phyloP scores from a whole-genome alignment of 1,284 basidiomycete genomes.

The Bjerkandera adusta region DNA sequence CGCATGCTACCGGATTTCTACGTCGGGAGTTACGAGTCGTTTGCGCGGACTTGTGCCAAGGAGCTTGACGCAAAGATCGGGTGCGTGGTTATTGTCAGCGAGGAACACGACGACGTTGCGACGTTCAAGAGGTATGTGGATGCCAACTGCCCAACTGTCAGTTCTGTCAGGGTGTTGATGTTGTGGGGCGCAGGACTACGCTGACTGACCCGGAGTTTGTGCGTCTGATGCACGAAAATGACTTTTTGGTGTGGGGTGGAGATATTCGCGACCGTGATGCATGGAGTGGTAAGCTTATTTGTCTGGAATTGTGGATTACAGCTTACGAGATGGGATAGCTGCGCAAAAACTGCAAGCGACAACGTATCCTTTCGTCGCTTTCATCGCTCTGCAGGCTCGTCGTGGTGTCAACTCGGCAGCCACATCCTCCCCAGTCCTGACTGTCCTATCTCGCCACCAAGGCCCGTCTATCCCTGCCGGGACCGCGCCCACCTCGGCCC shows the following conservation, averaged over 20 bases:
- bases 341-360: constrained; percentile 85
- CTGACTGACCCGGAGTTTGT: constrained; percentile 75
- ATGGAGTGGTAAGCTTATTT: constrained; percentile 67
- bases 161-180: background rate
- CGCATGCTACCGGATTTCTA: constrained; percentile 74
- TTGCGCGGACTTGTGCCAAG: constrained; percentile 54
- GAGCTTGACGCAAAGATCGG: constrained; percentile 74
- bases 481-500: constrained; percentile 57
- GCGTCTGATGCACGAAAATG: constrained; percentile 61
- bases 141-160: background rate
- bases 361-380: constrained; percentile 91
- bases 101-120: constrained; percentile 86
- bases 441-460: constrained; percentile 81
- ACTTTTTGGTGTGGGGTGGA: constrained; percentile 83
- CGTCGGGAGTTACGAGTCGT: constrained; percentile 81
- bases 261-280: constrained; percentile 80
- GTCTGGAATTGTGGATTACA: no score
- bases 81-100: constrained; percentile 83
- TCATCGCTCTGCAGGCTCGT: constrained; percentile 82
- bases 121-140: constrained; percentile 80
- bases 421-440: constrained; percentile 53
- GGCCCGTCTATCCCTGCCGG: constrained; percentile 53
- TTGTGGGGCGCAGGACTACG: constrained; percentile 50
- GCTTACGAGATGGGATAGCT: constrained; percentile 58
- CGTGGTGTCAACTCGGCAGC: constrained; percentile 42